Base-by-base conservation (phyloP, 2,329 filamentous ascomycete genomes). In the Ramichloridium luteum region DNA sequence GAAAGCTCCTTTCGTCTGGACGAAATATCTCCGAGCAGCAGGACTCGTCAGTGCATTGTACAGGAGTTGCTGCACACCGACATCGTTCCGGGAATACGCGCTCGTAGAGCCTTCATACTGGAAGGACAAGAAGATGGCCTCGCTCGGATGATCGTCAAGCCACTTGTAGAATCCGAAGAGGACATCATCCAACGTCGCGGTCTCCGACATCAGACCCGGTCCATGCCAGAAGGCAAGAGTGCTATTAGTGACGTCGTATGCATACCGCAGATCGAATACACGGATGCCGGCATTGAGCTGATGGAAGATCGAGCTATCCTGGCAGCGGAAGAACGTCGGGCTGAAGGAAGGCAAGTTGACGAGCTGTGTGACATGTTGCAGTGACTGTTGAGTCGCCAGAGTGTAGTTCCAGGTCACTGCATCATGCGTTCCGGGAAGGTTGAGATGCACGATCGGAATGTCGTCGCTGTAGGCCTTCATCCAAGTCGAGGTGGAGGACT, bases 321-420 rank as follows among this genome's bases (percentile, higher is more conserved):
- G 67, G 39, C 64, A 68, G 8, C 59, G 55, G 37, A 58, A 67
- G 11, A 38, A 42, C 0, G 49, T 44, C 4, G 45, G 55, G 34
- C 59, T 61, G 9, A 39, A 39, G 1, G 50, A 45, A 3, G 41
- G 36, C 12, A 52, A 47, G 14, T 57, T 52, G 27, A 56, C 57
- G 23, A 64, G 53, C 10, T 54, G 47, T 5, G 61, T 63, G 18
- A 65, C 50, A 14, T 52, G 53, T 3, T 47, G 28, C 3, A 68
- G 47, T 1, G 48, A 35, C 22, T 61, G 46, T 40, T 65, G 62
- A 0, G 60, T 65, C 0, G 50, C 48, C 14, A 53, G 48, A 8
- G 51, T 58, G 42, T 68, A 69, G 45, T 68, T 68, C 65, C 66
- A 69, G 0, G 65, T 68, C 2, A 61, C 58, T 3, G 59, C 55